Evolutionary conservation across 345 rosid genomes (phyloP), one percentile per base, ranked within the genome.

Genomic region (Luvunga scandens): DNA sequence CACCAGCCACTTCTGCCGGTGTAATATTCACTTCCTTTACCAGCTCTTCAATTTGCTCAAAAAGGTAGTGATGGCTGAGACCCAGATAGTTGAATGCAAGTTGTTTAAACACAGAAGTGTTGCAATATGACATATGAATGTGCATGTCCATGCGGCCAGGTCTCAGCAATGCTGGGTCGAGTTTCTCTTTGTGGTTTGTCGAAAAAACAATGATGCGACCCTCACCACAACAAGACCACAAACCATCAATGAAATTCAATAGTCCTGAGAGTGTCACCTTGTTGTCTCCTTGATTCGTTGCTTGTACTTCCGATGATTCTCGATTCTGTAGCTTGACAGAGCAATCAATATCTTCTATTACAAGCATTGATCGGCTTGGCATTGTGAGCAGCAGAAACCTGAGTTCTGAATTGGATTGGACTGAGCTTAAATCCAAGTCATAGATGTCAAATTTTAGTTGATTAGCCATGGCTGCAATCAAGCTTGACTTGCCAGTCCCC

Each of bases 311-410:
- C 9, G 28, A 76, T 12, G 77, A 60, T 66, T 75, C 80, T 5
- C 85, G 81, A 62, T 83, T 83, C 34, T 81, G 85, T 30, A 84
- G 59, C 75, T 79, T 69, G 30, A 88, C 45, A 28, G 82, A 86
- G 60, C 87, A 85, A 36, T 89, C 91, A n/a, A 89, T 81, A 53
- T 89, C 91, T 55, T 87, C 89, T 21, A 86, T 73, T 22, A 86
- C 87, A 27, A 89, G 83, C 22, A 89, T 82, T 1, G 91, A 87
- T 21, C 85, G 84, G 48, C 79, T 84, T 18, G 85, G 80, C 80
- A 80, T 81, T 21, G 72, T 85, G 27, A 84, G 84, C 77, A 86
- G 24, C 66, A 83, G 42, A 66, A 50, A 31, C 71, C 79, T 78
- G 3, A 88, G 85, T 0, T 53, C 19, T 24, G 86, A 79, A 28